These are phyloP conservation scores for Talaromyces sp. DNA, from an alignment of 2,329 filamentous ascomycete species.

Conservation along the genomic window DNA sequence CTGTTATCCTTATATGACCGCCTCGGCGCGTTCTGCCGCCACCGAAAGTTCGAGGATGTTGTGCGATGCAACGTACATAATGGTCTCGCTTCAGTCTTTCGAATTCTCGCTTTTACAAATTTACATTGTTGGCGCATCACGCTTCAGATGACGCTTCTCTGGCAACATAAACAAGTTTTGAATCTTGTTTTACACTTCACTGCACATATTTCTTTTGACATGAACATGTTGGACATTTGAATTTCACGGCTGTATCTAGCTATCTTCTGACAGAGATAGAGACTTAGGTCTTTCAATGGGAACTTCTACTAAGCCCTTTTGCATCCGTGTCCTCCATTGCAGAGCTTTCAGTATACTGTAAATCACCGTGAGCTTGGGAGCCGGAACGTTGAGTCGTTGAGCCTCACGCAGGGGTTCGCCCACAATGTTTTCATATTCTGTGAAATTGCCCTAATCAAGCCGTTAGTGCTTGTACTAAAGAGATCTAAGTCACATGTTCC, in stretches of 20 bases:
- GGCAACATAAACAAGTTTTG: not conserved
- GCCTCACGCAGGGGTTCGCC: conserved; percentile 54
- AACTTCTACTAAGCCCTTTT: conserved; percentile 13
- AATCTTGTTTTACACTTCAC: conserved; percentile 5
- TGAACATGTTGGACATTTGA: conserved; percentile 1
- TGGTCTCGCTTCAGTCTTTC: not conserved
- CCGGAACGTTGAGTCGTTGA: conserved; percentile 40
- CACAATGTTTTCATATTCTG: conserved; percentile 54
- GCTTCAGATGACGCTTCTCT: not conserved
- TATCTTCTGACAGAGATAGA: conserved; percentile 8
- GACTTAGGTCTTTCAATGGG: conserved; percentile 9
- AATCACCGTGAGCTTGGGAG: conserved; percentile 27
- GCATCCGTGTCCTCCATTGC: conserved; percentile 10
- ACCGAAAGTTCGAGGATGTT: not conserved
- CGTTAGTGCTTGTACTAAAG: not conserved
- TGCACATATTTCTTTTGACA: conserved; percentile 8
- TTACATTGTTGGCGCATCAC: not conserved
- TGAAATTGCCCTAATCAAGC: conserved; percentile 47
- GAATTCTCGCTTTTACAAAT: not conserved
- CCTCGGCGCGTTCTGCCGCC: not conserved
- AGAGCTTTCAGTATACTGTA: conserved; percentile 15
- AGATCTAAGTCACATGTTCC: not conserved
- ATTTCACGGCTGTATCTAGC: conserved; percentile 7
- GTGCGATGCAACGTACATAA: not conserved
- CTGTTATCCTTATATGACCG: not conserved